Base-by-base conservation (phyloP, 805 yeast genomes). In the Suhomyces sp. region DNA sequence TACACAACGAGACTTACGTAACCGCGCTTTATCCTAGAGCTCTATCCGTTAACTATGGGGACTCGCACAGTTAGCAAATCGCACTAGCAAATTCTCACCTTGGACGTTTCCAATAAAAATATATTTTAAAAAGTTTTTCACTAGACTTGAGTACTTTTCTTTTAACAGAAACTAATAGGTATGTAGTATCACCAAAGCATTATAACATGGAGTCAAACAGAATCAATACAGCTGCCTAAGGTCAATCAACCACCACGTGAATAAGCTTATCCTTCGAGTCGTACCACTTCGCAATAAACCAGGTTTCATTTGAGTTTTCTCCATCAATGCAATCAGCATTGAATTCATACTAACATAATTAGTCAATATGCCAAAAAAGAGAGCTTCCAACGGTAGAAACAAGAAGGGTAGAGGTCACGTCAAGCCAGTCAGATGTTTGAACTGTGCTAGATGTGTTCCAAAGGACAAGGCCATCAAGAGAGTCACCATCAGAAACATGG, bases 351-450 rank as follows among this genome's bases (percentile, higher is more conserved):
- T 67, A 67, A 65, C 69, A 54, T 22, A 20, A 52, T 33, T 58
- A 66, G 67, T 58, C 79, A 85, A 79, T 64, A 94, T 94, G 99
- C 98, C 99, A 82, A 94, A 94, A 90, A 94, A 94, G 98, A 93
- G 99, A 92, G 91, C 98, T 81, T 91, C 97, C 94, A 91, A 92
- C 97, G 99, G 99, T 87, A 93, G 99, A 86, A 94, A 94, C 96
- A 94, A 94, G 96, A 92, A 91, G 85, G 98, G 98, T 79, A 94
- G 99, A 90, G 99, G 99, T 78, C 98, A 94, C 97, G 97, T 89
- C 81, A 89, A 89, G 82, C 96, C 97, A 78, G 97, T 93, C 75
- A 92, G 99, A 88, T 94, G 99, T 86, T 88, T 91, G 76, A 94
- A 94, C 97, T 94, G 99, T 83, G 88, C 97, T 72, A 90, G 96